Base-by-base conservation (phyloP, 495 filamentous ascomycete genomes). In the Astrothelium subdiscretum region DNA sequence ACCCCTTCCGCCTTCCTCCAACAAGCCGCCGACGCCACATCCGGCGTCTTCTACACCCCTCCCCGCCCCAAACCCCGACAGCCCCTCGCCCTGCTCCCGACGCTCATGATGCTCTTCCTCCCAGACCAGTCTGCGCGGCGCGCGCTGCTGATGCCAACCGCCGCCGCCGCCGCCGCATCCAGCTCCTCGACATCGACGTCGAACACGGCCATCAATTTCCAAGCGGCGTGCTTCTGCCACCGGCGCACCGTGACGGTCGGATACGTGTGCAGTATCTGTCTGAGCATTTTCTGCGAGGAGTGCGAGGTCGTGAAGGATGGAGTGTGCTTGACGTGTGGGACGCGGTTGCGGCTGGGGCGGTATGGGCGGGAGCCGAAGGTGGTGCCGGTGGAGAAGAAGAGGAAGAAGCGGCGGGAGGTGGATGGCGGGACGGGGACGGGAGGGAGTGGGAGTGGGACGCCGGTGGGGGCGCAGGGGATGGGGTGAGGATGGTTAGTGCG, bases 211-310 rank as follows among this genome's bases (percentile, higher is more conserved):
- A 94, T 98, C 40, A 95, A 98, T 78, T 98, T 98, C 72, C 81
- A 95, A 11, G 92, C 94, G 5, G 94, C 94, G 15, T 98, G 94
- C 74, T 98, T 98, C 73, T 98, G 94, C 72, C 94, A 98, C 74
- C 80, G 92, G 32, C 82, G 80, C 27, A 91, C 97, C 15, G 87
- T 98, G 61, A 90, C 96, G 76, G 82, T 94, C 29, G 94, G 90
- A 12, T 98, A 87, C 70, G 95, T 98, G 48, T 98, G 94, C 77
- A 92, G 88, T 48, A 88, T 98, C 62, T 98, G 94, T 71, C 77
- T 98, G 66, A 94, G 90, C 74, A 98, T 78, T 32, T 71, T 67
- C 66, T 69, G 65, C 61, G 67, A 69, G 57, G 61, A 65, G 18
- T 48, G 43, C 43, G 43, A 20, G 11, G 43, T 48, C 13, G 22